Conservation (phyloP, 2,329 filamentous ascomycete genomes). For the Lecanicillium sp. region DNA sequence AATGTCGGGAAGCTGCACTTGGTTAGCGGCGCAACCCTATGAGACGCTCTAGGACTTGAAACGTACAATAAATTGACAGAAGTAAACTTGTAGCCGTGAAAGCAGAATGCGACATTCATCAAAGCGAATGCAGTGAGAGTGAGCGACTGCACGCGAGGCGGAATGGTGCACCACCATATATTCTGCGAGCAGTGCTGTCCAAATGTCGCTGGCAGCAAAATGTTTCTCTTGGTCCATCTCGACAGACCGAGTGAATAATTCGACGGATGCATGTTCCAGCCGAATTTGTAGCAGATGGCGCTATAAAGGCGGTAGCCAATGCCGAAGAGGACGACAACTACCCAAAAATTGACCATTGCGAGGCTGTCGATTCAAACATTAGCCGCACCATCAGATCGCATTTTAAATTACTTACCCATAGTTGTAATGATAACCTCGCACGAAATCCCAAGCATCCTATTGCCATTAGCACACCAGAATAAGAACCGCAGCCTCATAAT, state of each 20-base stretch:
- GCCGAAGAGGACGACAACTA: constrained; percentile 26
- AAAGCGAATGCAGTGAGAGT: constrained; percentile 28
- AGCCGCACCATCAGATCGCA: constrained; percentile 11
- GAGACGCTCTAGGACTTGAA: constrained; percentile 4
- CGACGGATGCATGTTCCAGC: constrained; percentile 1
- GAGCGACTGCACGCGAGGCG: constrained; percentile 32
- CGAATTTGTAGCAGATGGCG: constrained; percentile 5
- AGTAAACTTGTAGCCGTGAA: constrained; percentile 28
- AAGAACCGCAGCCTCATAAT: not conserved
- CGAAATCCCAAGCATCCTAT: constrained; percentile 27
- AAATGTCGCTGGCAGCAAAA: constrained; percentile 33
- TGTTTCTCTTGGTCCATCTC: constrained; percentile 23
- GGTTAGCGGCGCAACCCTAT: not conserved
- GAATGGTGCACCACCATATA: constrained; percentile 35
- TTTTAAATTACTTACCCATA: constrained; percentile 25
- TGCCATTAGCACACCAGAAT: not conserved
- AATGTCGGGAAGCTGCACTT: constrained; percentile 23
- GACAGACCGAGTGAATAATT: not conserved
- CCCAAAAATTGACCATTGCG: constrained; percentile 33
- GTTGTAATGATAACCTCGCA: constrained; percentile 22
- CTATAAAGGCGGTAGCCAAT: constrained; percentile 20
- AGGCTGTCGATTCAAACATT: constrained; percentile 1
- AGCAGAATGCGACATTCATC: constrained; percentile 28
- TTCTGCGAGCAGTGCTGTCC: constrained; percentile 33
- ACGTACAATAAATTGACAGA: constrained; percentile 30